Percentiles rank a stretch among this genome's conserved stretches.
These are phyloP conservation scores for Candida loeiensis DNA, from an alignment of 805 yeast genomes.

Conservation along the genomic window DNA sequence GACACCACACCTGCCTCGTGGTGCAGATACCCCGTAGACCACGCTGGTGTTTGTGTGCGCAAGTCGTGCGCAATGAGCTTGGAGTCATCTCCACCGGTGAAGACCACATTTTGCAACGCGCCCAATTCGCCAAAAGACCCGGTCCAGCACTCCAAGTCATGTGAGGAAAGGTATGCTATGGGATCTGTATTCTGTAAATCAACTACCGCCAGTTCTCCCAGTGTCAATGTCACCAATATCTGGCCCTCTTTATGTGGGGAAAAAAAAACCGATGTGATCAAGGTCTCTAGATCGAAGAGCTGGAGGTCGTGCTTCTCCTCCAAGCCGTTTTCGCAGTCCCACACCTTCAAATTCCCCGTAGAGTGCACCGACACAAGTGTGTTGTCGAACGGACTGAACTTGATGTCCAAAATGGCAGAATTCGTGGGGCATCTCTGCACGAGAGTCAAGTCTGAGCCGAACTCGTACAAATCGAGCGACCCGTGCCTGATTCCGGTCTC, in stretches of 20 bases:
- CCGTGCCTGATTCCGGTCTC: slow-evolving; percentile 61
- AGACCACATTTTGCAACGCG: slow-evolving; percentile 53
- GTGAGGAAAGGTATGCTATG: slow-evolving; percentile 38
- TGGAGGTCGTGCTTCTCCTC: slow-evolving; percentile 23
- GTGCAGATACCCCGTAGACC: slow-evolving; percentile 46
- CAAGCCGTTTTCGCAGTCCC: slow-evolving; percentile 39
- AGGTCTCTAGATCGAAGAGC: slow-evolving; percentile 44
- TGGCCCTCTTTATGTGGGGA: slow-evolving; percentile 38
- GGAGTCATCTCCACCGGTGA: slow-evolving; percentile 91
- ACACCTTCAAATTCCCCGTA: slow-evolving; percentile 66
- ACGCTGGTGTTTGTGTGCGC: slow-evolving; percentile 35
- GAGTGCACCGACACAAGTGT: slow-evolving; percentile 69
- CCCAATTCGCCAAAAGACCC: slow-evolving; percentile 63
- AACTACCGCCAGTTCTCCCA: slow-evolving; percentile 55
- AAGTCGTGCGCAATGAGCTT: slow-evolving; percentile 70
- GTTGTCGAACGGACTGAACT: slow-evolving; percentile 55
- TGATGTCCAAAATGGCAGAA: slow-evolving; percentile 76
- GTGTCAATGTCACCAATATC: slow-evolving; percentile 60
- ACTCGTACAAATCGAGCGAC: slow-evolving; percentile 42
- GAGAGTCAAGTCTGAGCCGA: slow-evolving; percentile 16
- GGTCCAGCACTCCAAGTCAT: slow-evolving; percentile 86
- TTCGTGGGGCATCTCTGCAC: slow-evolving; percentile 33
- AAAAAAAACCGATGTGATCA: slow-evolving; percentile 66
- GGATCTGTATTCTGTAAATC: slow-evolving; percentile 23
- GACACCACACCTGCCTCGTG: slow-evolving; percentile 93